Evolutionary conservation across 305 asterid genomes (phyloP), one percentile per base, ranked within the genome.

Genomic region (Fraxinus greggii): DNA sequence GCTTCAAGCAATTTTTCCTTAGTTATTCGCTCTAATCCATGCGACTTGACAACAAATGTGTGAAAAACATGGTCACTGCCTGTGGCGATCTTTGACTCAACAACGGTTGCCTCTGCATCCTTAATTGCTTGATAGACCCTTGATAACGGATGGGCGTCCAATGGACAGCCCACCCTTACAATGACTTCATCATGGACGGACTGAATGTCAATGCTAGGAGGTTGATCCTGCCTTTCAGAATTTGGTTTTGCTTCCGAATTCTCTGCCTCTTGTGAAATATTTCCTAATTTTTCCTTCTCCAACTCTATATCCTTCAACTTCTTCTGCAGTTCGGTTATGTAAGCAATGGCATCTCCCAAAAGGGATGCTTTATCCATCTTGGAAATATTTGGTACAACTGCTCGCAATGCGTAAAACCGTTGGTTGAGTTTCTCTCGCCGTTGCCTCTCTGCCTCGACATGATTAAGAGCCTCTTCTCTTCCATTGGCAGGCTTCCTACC

Each of bases 371-470:
- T 92, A 82, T 92, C 98, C 98, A 92, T 91, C 80, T 90, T 91
- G 40, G 97, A 92, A 40, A 92, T 89, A 80, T 90, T 92, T 0
- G 98, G 98, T 1, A 94, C 98, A 0, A 94, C 96, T 0, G 97
- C 98, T 83, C 97, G 83, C 7, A 94, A 81, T 0, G 97, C 98
- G 32, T 92, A 94, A 63, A 94, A 94, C 2, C 93, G 88, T 79
- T 92, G 98, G 86, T 91, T 94, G 61, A 94, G 88, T 88, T 94
- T 92, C 75, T 94, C 98, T 3, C 97, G 81, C 38, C 97, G 81
- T 81, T 92, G 95, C 81, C 98, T 91, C 83, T 94, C 96, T 4
- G 98, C 97, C 85, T 91, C 96, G 0, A 94, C 98, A 35, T 94
- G 98, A 79, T 90, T 94, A 21, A 94, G 89, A 10, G 97, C 89